Evolutionary conservation across 1,139 yeast species (phyloP).

Genomic region (Yamadazyma triangularis): DNA sequence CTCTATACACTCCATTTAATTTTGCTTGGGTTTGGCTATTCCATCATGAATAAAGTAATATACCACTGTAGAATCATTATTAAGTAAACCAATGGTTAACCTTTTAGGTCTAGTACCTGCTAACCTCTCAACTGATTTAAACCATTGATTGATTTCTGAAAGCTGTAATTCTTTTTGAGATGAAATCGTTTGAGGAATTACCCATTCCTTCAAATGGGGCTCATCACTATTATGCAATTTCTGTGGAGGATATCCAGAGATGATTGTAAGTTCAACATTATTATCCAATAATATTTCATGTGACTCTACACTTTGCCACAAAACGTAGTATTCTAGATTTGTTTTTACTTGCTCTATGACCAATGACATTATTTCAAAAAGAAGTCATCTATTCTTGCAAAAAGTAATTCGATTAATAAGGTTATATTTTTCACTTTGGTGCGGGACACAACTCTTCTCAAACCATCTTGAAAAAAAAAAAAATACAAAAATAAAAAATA

Average conservation of each 20-base stretch:
- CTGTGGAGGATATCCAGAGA: slow-evolving; percentile 30
- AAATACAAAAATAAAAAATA: too few species aligned
- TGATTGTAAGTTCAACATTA: slow-evolving; percentile 5
- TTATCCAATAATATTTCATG: slow-evolving; percentile 6
- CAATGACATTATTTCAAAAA: slow-evolving; percentile 3
- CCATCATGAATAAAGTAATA: slow-evolving; percentile 65
- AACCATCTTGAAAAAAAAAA: too few species aligned
- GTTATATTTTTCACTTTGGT: too few species aligned
- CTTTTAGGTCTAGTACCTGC: slow-evolving; percentile 26
- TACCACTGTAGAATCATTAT: slow-evolving; percentile 64
- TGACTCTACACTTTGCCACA: slow-evolving; percentile 43
- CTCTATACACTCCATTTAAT: slow-evolving; percentile 24
- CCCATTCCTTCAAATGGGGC: slow-evolving; percentile 27
- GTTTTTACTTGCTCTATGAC: slow-evolving; percentile 23
- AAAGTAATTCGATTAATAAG: too few species aligned
- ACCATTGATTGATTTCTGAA: slow-evolving; percentile 29
- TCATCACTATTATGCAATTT: slow-evolving; percentile 22
- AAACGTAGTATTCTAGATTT: slow-evolving; percentile 50
- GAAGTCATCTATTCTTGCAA: too few species aligned
- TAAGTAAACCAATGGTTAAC: slow-evolving; percentile 52
- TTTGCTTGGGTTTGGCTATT: slow-evolving; percentile 53
- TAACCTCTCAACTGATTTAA: slow-evolving; percentile 15
- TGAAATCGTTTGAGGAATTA: slow-evolving; percentile 22
- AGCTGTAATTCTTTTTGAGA: slow-evolving; percentile 14
- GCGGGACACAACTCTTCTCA: too few species aligned